These are phyloP conservation scores for Trichoderma atroviride DNA, from an alignment of 2,329 filamentous ascomycete genomes.

Conservation along the genomic window DNA sequence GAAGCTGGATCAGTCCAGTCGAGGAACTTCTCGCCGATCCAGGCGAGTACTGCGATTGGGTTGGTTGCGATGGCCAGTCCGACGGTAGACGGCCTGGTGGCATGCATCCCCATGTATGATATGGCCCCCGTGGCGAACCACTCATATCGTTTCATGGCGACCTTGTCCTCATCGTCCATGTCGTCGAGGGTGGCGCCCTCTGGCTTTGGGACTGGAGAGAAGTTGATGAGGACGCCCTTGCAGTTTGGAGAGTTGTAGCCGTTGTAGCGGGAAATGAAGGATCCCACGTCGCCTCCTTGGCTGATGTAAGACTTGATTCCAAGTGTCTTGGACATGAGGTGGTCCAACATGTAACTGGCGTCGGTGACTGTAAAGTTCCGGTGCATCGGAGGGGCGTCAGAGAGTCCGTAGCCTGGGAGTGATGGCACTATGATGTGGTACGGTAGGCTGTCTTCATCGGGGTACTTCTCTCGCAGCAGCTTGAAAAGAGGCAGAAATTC, in stretches of 20 bases:
- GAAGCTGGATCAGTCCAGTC: conserved; percentile 6
- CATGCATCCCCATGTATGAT: not conserved
- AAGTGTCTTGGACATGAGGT: conserved; percentile 7
- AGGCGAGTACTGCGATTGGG: conserved; percentile 5
- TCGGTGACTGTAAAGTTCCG: not conserved
- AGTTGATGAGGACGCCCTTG: not conserved
- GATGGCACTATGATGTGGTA: conserved; percentile 9
- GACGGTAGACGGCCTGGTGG: not conserved
- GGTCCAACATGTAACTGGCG: not conserved
- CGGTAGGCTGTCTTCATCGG: not conserved
- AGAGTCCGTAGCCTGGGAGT: not conserved
- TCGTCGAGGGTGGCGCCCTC: not conserved
- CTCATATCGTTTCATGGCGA: not conserved
- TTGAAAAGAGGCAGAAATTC: conserved; percentile 5
- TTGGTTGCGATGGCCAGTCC: not conserved
- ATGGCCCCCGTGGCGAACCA: not conserved
- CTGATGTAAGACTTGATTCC: not conserved
- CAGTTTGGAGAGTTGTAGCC: not conserved
- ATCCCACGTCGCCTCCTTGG: conserved; percentile 16
- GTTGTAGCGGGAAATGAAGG: not conserved
- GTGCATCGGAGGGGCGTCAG: not conserved
- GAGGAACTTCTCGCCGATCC: conserved; percentile 12
- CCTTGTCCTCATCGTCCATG: not conserved
- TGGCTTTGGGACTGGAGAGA: not conserved
- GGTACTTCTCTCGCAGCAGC: not conserved